Percentiles rank a stretch among this genome's conserved stretches.
These are phyloP conservation scores for Botryotinia convoluta DNA, from an alignment of 2,329 filamentous ascomycete genomes.

Conservation along the genomic window DNA sequence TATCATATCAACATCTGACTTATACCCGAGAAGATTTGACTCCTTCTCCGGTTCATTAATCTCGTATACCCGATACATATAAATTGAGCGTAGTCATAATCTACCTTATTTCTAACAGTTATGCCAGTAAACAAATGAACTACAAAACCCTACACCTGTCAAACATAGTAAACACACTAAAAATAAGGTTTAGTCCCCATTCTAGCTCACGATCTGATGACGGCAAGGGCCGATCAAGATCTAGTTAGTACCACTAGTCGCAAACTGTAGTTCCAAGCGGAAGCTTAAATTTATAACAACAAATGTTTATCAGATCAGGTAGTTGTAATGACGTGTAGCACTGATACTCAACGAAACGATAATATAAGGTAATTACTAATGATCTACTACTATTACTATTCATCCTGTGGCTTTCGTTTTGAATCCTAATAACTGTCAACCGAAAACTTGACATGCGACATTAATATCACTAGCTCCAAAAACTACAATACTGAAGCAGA, in stretches of 20 bases:
- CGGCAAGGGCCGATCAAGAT: too few species aligned
- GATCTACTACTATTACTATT: accelerated
- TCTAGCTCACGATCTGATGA: not conserved
- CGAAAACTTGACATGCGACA: not conserved
- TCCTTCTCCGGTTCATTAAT: not conserved
- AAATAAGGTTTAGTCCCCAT: not conserved
- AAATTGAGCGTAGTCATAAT: not conserved
- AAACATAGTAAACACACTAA: not conserved
- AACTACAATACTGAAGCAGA: not conserved
- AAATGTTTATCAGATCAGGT: not conserved
- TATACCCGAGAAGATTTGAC: not conserved
- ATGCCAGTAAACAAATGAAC: not conserved
- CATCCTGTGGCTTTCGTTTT: accelerated
- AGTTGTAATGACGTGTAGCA: not conserved
- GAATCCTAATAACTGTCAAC: accelerated
- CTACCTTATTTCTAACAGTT: not conserved
- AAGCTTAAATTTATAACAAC: not conserved
- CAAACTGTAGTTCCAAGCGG: not conserved
- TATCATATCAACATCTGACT: too few species aligned
- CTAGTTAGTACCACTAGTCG: not conserved
- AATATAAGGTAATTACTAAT: accelerated
- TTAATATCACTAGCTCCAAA: accelerated
- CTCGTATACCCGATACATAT: not conserved
- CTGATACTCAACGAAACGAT: accelerated
- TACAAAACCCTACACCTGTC: not conserved